A percentile compares a stretch with the other conserved stretches of the same genome.
Conservation (phyloP, 2,329 filamentous ascomycete species). For the Exutisphaerella laricina region DNA sequence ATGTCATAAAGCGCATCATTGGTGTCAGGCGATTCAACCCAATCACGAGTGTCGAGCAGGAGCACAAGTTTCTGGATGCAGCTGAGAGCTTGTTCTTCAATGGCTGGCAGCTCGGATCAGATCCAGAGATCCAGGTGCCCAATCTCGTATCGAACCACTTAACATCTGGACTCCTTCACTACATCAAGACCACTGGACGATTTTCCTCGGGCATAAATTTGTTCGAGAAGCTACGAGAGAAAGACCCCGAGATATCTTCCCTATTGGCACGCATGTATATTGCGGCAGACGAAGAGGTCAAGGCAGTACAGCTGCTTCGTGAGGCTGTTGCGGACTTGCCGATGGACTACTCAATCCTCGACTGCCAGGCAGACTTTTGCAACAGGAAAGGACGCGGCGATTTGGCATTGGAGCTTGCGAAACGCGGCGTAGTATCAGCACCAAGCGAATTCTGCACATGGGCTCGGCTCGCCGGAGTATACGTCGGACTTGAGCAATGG, state of each 20-base stretch:
- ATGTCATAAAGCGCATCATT: constrained; percentile 93
- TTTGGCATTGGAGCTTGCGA: constrained; percentile 86
- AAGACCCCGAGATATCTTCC: constrained; percentile 91
- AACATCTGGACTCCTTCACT: constrained; percentile 86
- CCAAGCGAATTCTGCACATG: constrained; percentile 97
- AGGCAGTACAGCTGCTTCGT: constrained; percentile 81
- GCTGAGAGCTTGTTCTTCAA: constrained; percentile 94
- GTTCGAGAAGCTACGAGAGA: constrained; percentile 87
- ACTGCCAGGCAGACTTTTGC: constrained; percentile 88
- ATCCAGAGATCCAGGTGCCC: constrained; percentile 94
- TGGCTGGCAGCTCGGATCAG: constrained; percentile 92
- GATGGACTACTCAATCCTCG: constrained; percentile 96
- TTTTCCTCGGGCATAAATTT: constrained; percentile 95
- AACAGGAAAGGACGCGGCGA: constrained; percentile 80
- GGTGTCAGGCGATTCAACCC: constrained; percentile 97
- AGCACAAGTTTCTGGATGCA: constrained; percentile 91
- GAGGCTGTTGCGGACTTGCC: constrained; percentile 84
- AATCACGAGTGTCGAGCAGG: constrained; percentile 94
- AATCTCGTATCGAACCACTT: constrained; percentile 96
- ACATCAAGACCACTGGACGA: constrained; percentile 90
- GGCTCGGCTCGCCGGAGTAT: constrained; percentile 89
- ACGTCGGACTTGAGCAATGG: constrained; percentile 92
- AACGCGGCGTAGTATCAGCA: constrained; percentile 88
- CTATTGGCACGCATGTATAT: constrained; percentile 85
- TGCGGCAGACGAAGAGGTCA: constrained; percentile 95